Conservation (phyloP, 305 asterid species). For the Solanum chacoense region DNA sequence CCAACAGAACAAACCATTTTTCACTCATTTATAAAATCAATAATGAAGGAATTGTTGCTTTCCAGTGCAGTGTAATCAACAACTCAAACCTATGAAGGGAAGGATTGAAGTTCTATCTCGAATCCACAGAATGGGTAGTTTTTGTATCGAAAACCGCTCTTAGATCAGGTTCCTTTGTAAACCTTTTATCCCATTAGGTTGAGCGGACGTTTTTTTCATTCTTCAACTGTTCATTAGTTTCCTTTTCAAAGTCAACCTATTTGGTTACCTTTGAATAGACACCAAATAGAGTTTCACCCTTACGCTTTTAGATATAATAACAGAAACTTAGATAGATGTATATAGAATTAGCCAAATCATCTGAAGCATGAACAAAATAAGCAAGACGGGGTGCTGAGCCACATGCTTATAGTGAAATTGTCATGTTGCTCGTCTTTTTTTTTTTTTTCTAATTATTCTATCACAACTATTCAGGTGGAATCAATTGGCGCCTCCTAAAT, state of each 20-base stretch:
- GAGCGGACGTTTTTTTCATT: neutral
- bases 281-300: neutral
- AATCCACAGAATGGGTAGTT: neutral
- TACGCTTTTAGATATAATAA: neutral
- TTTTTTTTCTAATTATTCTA: neutral
- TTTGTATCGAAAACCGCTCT: neutral
- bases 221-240: neutral
- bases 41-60: neutral
- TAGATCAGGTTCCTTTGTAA: neutral
- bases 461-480: neutral
- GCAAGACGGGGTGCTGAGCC: neutral
- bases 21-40: neutral
- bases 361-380: neutral
- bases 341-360: neutral
- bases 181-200: neutral
- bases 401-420: neutral
- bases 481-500: neutral
- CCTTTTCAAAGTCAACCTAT: neutral
- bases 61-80: neutral
- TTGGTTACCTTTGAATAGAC: neutral
- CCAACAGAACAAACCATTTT: neutral
- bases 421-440: neutral
- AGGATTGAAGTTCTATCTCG: neutral
- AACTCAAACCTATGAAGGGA: neutral
- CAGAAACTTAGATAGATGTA: neutral